Evolutionary conservation across 306 rosid species (phyloP), one percentile per base, ranked within the genome.

Genomic region (Comarum palustre): DNA sequence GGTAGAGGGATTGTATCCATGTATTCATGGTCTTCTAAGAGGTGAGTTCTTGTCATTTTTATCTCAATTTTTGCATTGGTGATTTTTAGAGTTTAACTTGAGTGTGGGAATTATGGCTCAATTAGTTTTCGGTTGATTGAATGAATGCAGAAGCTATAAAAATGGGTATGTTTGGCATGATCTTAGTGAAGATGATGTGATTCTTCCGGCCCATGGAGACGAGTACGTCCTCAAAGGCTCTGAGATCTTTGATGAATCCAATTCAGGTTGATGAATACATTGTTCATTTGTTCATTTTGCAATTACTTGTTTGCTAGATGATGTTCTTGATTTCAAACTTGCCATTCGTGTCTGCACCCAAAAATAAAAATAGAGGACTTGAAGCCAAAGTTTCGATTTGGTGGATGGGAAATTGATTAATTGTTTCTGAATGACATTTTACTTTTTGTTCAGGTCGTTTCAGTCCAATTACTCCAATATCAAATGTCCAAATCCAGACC

Each of bases 91-190:
- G 32, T 20, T 17, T 57, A 5, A 57, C 52, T 34, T 25, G 20
- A 54, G 32, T 52, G 52, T 57, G 19, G 32, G 69, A 32, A 11
- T 60, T 41, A 45, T 57, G 71, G 43, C 41, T 73, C 34, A 14
- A 31, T 29, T 64, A 52, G 75, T 6, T 71, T 14, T 73, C 66
- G 74, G 66, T 64, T 77, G 65, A 6, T 34, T 76, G 10, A 20
- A 76, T 82, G 59, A 75, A 31, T 83, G 76, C 88, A 93, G 98
- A 82, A 84, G 93, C 86, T 93, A 87, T 89, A 93, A 83, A 83
- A 90, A 80, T 43, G 98, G 98, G 55, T 93, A 80, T 78, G 98
- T 93, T 72, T 93, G 98, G 98, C 98, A 93, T 85, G 98, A 93
- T 82, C 96, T 93, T 15, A 65, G 79, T 68, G 96, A 90, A 80